Evolutionary conservation across 495 filamentous ascomycete species (phyloP), one percentile per base, ranked within the genome.

Genomic region (Paragyromitra xinjiangensis): DNA sequence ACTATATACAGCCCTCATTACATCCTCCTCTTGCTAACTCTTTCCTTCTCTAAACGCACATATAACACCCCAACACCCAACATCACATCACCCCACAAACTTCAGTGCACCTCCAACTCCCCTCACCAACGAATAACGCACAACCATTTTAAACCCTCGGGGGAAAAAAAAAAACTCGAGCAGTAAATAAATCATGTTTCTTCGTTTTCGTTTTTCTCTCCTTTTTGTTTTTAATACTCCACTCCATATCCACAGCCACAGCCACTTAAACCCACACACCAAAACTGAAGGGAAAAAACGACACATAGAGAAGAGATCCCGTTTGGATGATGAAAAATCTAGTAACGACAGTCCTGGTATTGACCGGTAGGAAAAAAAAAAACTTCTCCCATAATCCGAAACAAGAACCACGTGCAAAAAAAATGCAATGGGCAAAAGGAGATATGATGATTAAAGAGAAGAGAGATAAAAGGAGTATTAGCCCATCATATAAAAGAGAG

Each of bases 141-240:
- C 7, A 42, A 34, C 16, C 19, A 40, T n/a, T 9, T 9, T 37
- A 14, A 19, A 24, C 59, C 16, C 59, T 14, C 11, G 6, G 6
- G 34, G 5, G 19, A 34, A 14, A 22, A 22, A 3, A 40, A 42
- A 22, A 40, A 9, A 34, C 29, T 34, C 4, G 29, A 34, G 11
- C 39, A 24, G 19, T 14, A 40, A 14, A 62, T 48, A 11, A 37
- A 71, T 39, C 56, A 39, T 37, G 26, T 71, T 62, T 50, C 68
- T 50, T 71, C 56, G 44, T 62, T 63, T 71, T 71, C 53, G 22
- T 59, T 50, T n/a, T 19, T 68, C 24, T 24, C 14, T 22, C 53
- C 48, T n/a, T 19, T 19, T n/a, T 56, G 19, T 39, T 70, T 69
- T 48, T 71, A 71, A 71, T 72, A 72, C 50, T 69, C 71, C 71